These are phyloP conservation scores for Clonostachys sp. DNA, from an alignment of 2,329 filamentous ascomycete species.

Conservation along the genomic window DNA sequence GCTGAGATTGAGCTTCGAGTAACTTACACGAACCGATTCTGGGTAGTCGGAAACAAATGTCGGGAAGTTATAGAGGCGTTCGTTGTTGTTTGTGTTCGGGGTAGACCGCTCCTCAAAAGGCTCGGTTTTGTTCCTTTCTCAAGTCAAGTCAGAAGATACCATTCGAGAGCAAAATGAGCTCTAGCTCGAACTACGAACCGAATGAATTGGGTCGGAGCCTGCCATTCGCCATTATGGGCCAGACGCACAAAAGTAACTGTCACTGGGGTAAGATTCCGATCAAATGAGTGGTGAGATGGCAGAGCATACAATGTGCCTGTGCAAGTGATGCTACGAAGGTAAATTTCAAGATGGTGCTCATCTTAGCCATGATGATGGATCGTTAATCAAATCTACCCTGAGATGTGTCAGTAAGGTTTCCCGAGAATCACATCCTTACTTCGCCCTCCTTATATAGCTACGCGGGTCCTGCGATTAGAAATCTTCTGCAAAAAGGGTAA, in stretches of 20 bases:
- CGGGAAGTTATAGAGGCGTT: background rate
- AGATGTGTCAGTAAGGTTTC: no score
- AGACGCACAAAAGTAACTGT: slow-evolving; percentile 9
- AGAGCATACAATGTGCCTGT: background rate
- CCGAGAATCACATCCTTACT: no score
- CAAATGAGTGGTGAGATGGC: no score
- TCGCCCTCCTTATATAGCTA: no score
- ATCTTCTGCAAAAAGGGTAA: no score
- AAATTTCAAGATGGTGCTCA: no score
- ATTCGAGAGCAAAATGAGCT: background rate
- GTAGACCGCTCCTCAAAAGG: background rate
- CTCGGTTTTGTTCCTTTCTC: slow-evolving; percentile 1
- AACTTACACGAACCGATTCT: background rate
- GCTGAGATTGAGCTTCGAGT: background rate
- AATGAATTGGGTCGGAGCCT: background rate
- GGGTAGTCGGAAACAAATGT: background rate
- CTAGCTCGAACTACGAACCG: background rate
- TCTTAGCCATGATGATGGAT: no score
- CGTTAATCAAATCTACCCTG: no score
- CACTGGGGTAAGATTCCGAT: background rate
- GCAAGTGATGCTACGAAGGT: background rate
- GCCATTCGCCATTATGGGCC: slow-evolving; percentile 1
- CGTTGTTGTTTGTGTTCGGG: background rate
- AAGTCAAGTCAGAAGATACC: background rate
- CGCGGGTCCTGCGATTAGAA: no score